Percentiles rank a stretch among this genome's conserved stretches.
phyloP scores from a whole-genome alignment of 2,329 filamentous ascomycete species.

The Ceratocystis destructans region DNA sequence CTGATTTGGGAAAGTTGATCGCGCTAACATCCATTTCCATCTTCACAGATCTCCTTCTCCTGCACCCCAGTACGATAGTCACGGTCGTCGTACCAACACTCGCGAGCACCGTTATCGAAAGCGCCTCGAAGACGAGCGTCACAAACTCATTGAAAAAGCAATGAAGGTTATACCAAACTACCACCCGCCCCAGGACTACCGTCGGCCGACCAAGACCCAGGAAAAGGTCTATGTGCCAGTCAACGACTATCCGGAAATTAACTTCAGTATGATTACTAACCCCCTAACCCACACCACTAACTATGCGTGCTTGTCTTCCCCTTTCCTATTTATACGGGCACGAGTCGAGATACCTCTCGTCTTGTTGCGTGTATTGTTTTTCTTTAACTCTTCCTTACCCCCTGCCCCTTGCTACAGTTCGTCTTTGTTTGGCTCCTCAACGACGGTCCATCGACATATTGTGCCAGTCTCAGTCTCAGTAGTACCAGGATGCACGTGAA shows the following conservation, averaged over 20 bases:
- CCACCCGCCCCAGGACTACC: constrained; percentile 94
- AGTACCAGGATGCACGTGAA: constrained; percentile 6
- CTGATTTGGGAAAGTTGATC: neutral
- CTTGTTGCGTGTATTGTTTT: constrained; percentile 22
- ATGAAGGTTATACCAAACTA: constrained; percentile 99
- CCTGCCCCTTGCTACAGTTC: constrained; percentile 22
- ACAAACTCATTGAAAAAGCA: constrained; percentile 96
- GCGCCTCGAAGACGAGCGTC: constrained; percentile 92
- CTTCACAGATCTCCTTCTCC: constrained; percentile 73
- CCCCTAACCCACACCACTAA: constrained; percentile 59
- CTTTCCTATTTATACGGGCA: constrained; percentile 25
- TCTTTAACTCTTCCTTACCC: constrained; percentile 8
- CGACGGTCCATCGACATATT: constrained; percentile 1
- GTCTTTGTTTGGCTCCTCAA: constrained; percentile 22
- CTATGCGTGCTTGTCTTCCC: constrained; percentile 21
- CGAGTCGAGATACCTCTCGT: constrained; percentile 19
- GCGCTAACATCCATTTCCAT: constrained; percentile 19
- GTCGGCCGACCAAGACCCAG: constrained; percentile 97
- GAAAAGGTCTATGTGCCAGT: constrained; percentile 99
- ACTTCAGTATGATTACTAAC: constrained; percentile 99
- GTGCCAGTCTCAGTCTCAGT: neutral
- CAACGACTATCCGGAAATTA: constrained; percentile 99
- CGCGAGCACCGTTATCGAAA: constrained; percentile 98
- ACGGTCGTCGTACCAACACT: constrained; percentile 97
- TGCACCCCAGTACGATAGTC: constrained; percentile 95